Percentiles rank a stretch among this genome's conserved stretches.
Conservation (phyloP, 768 basidiomycete genomes). For the Mycena rebaudengoi region DNA sequence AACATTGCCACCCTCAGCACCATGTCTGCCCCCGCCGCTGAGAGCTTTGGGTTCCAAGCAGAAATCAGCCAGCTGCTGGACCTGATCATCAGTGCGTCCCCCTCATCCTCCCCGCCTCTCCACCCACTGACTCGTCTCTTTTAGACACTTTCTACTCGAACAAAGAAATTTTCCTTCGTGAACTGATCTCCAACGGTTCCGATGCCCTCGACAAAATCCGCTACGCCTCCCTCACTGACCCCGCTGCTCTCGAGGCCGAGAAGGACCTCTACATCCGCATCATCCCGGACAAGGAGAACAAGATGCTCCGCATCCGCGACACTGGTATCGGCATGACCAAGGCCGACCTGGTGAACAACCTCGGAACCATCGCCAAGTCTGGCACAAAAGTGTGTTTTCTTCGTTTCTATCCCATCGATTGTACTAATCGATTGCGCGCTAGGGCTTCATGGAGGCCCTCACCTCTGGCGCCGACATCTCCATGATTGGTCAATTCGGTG, state of each 20-base stretch:
- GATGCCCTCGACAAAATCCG: constrained; percentile 99
- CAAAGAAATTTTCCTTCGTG: constrained; percentile 99
- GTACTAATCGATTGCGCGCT: not conserved
- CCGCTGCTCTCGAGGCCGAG: constrained; percentile 85
- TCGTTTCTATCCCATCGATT: constrained; percentile 1
- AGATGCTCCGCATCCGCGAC: constrained; percentile 89
- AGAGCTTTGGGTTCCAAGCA: constrained; percentile 97
- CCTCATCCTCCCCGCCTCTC: constrained; percentile 10
- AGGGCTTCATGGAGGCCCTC: constrained; percentile 99
- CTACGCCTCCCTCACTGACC: constrained; percentile 94
- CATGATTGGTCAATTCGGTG: constrained; percentile 99
- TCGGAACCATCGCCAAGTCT: constrained; percentile 95
- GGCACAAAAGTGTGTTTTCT: constrained; percentile 77
- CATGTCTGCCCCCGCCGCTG: constrained; percentile 84
- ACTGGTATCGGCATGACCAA: constrained; percentile 99
- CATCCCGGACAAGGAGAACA: constrained; percentile 95
- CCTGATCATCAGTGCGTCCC: constrained; percentile 91
- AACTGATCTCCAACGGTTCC: constrained; percentile 95
- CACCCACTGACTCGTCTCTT: constrained; percentile 12
- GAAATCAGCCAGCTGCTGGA: constrained; percentile 99
- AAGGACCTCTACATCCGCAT: constrained; percentile 97
- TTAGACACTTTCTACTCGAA: constrained; percentile 99
- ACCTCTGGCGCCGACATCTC: constrained; percentile 88
- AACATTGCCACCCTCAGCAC: constrained; percentile 21
- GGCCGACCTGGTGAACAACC: constrained; percentile 99